These are phyloP conservation scores for Hyphodiscus sp. DNA, from an alignment of 2,329 filamentous ascomycete species.

Conservation along the genomic window DNA sequence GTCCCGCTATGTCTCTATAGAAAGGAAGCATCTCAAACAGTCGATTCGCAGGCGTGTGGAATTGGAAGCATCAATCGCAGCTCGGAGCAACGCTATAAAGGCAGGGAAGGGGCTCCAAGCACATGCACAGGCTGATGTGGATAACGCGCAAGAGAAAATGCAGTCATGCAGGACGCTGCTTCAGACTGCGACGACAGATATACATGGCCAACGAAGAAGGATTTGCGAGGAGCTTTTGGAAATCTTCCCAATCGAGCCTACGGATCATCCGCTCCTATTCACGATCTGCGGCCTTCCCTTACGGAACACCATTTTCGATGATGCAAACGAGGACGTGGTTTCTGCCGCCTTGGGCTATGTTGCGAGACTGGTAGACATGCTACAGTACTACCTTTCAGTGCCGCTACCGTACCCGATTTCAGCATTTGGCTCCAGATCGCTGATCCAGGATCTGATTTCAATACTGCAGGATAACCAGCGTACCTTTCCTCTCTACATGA, in stretches of 20 bases:
- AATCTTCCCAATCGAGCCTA: slow-evolving; percentile 76
- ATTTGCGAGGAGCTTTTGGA: slow-evolving; percentile 75
- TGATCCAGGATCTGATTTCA: slow-evolving; percentile 69
- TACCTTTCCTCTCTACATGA: slow-evolving; percentile 77
- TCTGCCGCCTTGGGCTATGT: slow-evolving; percentile 79
- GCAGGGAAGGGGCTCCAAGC: slow-evolving; percentile 54
- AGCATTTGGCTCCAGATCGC: slow-evolving; percentile 65
- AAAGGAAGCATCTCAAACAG: slow-evolving; percentile 59
- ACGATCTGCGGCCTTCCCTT: slow-evolving; percentile 73
- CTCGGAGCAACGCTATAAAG: slow-evolving; percentile 61
- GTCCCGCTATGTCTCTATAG: slow-evolving; percentile 50
- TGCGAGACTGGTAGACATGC: slow-evolving; percentile 63
- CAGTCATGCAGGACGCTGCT: slow-evolving; percentile 48
- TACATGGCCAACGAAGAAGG: slow-evolving; percentile 79
- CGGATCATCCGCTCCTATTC: slow-evolving; percentile 63
- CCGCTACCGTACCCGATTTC: slow-evolving; percentile 76
- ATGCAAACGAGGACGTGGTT: slow-evolving; percentile 61
- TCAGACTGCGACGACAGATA: slow-evolving; percentile 53
- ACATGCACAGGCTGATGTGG: slow-evolving; percentile 53
- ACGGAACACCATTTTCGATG: slow-evolving; percentile 73
- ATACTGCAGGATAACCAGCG: slow-evolving; percentile 42
- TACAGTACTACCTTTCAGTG: slow-evolving; percentile 77
- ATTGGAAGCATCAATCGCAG: slow-evolving; percentile 57
- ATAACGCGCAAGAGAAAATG: slow-evolving; percentile 54
- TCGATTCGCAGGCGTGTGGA: slow-evolving; percentile 60